Conservation (phyloP, 352 stramenopile genomes). For the Phytopythium helicoides region DNA sequence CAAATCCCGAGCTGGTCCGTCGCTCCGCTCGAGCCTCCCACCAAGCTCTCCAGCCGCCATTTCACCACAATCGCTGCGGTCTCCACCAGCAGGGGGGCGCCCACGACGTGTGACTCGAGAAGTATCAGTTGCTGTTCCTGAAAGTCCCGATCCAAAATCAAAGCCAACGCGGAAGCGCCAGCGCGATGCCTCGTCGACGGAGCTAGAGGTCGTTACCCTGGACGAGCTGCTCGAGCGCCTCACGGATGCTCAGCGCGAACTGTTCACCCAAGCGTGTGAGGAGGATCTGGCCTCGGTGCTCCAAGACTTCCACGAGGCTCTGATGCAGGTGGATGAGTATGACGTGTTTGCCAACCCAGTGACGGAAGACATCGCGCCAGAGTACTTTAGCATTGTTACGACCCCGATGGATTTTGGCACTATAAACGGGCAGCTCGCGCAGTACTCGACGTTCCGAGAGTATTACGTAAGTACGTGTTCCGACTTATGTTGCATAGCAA, state of each 20-base stretch:
- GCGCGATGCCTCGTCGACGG: constrained; percentile 19
- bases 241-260: constrained; percentile 46
- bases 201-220: constrained; percentile 40
- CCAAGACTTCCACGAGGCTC: constrained; percentile 66
- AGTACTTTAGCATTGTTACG: constrained; percentile 89
- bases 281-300: constrained; percentile 61
- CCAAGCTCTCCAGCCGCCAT: too few species aligned
- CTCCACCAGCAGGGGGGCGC: too few species aligned
- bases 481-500: not conserved
- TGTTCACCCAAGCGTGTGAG: constrained; percentile 47
- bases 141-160: not conserved
- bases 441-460: constrained; percentile 63
- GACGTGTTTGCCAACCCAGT: constrained; percentile 89
- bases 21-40: too few species aligned
- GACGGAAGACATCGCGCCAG: constrained; percentile 88
- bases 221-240: constrained; percentile 47
- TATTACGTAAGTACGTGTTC: constrained; percentile 75
- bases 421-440: constrained; percentile 83
- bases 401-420: constrained; percentile 95
- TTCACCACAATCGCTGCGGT: too few species aligned
- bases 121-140: constrained; percentile 9
- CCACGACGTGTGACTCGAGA: constrained; percentile 22
- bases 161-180: constrained; percentile 31
- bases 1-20: too few species aligned
- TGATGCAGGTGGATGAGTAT: constrained; percentile 71